Evolutionary conservation across 2,329 filamentous ascomycete genomes (phyloP).

Genomic region (Neocucurbitaria cava): DNA sequence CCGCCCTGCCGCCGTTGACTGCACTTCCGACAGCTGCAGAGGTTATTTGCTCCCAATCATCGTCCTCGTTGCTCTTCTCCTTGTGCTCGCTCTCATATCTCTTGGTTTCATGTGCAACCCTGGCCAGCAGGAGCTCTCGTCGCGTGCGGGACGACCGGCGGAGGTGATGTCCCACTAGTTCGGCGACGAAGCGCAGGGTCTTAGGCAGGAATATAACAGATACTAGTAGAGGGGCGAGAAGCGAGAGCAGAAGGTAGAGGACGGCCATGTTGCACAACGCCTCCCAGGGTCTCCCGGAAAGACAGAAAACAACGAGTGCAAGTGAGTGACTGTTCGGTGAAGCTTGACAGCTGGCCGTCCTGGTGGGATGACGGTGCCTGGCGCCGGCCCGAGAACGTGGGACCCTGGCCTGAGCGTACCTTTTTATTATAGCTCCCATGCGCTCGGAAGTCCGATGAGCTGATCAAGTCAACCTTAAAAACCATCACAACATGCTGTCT

Average conservation of each 20-base stretch:
- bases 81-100: slow-evolving; percentile 26
- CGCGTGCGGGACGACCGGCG: slow-evolving; percentile 41
- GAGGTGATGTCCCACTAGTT: slow-evolving; percentile 38
- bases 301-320: slow-evolving; percentile 13
- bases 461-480: slow-evolving; percentile 5
- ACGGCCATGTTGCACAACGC: slow-evolving; percentile 34
- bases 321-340: slow-evolving; percentile 13
- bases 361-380: slow-evolving; percentile 38
- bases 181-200: slow-evolving; percentile 35
- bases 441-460: slow-evolving; percentile 21
- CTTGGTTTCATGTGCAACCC: slow-evolving; percentile 41
- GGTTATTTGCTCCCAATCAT: slow-evolving; percentile 75
- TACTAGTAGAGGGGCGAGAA: slow-evolving; percentile 31
- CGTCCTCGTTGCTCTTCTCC: slow-evolving; percentile 55
- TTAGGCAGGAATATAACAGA: slow-evolving; percentile 33
- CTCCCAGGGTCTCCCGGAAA: slow-evolving; percentile 14
- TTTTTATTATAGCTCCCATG: slow-evolving; percentile 17
- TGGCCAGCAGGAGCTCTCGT: slow-evolving; percentile 42
- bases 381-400: slow-evolving; percentile 25
- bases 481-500: slow-evolving; percentile 29
- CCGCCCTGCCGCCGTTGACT: slow-evolving; percentile 52
- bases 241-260: slow-evolving; percentile 32
- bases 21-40: slow-evolving; percentile 56
- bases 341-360: slow-evolving; percentile 22
- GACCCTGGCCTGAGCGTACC: slow-evolving; percentile 21